Evolutionary conservation across 2,329 filamentous ascomycete genomes (phyloP).

Genomic region (Sporothrix brunneoviolacea): DNA sequence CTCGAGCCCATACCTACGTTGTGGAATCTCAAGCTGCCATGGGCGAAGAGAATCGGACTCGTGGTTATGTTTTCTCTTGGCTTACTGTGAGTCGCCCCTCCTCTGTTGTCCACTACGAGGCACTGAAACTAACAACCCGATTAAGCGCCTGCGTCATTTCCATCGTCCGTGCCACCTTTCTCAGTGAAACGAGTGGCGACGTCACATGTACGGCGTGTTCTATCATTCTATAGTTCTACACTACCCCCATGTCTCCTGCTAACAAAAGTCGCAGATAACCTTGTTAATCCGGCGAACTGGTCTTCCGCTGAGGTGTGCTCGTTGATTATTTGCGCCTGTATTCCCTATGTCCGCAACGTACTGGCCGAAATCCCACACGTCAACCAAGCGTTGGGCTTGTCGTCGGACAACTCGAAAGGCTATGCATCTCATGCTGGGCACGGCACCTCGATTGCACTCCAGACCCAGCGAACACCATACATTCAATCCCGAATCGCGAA

Average conservation of each 20-base stretch:
- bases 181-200: conserved; percentile 26
- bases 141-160: conserved; percentile 31
- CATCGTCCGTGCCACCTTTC: conserved; percentile 32
- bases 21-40: conserved; percentile 17
- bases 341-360: conserved; percentile 10
- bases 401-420: conserved; percentile 7
- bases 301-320: conserved; percentile 31
- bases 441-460: conserved; percentile 5
- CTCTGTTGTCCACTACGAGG: not conserved
- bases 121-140: too few relatives aligned
- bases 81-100: conserved; percentile 25
- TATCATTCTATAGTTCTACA: not conserved
- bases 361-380: conserved; percentile 9
- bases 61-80: conserved; percentile 32
- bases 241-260: not conserved
- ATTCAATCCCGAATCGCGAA: conserved; percentile 5
- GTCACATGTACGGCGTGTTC: conserved; percentile 30
- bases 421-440: conserved; percentile 1
- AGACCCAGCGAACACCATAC: conserved; percentile 2
- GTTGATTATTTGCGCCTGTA: conserved; percentile 28
- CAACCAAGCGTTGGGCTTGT: conserved; percentile 6
- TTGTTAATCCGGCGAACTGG: conserved; percentile 23
- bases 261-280: not conserved
- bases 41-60: conserved; percentile 23
- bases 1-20: conserved; percentile 7